These are phyloP conservation scores for Diaporthe sp. DNA, from an alignment of 2,329 filamentous ascomycete genomes.

Conservation along the genomic window DNA sequence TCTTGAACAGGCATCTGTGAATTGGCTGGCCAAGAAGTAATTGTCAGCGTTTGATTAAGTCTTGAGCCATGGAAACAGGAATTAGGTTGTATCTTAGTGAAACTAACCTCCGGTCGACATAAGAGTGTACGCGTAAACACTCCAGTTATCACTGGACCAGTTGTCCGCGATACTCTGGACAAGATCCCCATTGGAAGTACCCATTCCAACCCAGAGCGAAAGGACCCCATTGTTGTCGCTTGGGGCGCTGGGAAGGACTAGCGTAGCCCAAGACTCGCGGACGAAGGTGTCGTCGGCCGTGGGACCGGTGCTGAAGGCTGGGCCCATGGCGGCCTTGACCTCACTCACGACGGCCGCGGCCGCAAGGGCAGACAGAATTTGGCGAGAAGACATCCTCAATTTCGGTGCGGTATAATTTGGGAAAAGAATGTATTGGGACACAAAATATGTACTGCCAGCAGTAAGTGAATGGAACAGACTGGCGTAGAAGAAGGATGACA, in stretches of 20 bases:
- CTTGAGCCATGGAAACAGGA: too few relatives aligned
- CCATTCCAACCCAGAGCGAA: constrained; percentile 60
- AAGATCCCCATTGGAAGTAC: constrained; percentile 55
- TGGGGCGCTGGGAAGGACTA: constrained; percentile 52
- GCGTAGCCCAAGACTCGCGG: constrained; percentile 54
- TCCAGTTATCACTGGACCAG: constrained; percentile 45
- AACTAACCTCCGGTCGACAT: constrained; percentile 28
- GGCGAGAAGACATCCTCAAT: constrained; percentile 21
- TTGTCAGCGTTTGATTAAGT: neutral
- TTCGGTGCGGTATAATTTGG: neutral
- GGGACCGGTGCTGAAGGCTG: constrained; percentile 56
- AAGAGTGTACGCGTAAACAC: constrained; percentile 55
- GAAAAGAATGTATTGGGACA: neutral
- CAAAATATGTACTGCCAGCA: constrained; percentile 30
- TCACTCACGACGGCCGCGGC: constrained; percentile 35
- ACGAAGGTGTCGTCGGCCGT: constrained; percentile 53
- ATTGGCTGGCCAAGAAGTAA: neutral
- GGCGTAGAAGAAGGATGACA: neutral
- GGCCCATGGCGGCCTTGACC: constrained; percentile 45
- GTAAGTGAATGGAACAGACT: neutral
- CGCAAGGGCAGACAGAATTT: constrained; percentile 28
- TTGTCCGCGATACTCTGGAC: constrained; percentile 58
- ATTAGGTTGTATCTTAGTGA: neutral
- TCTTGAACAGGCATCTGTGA: constrained; percentile 41
- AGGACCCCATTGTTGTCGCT: constrained; percentile 48